Conservation (phyloP, 257 asterid species). For the Dorcoceras hygrometricum region DNA sequence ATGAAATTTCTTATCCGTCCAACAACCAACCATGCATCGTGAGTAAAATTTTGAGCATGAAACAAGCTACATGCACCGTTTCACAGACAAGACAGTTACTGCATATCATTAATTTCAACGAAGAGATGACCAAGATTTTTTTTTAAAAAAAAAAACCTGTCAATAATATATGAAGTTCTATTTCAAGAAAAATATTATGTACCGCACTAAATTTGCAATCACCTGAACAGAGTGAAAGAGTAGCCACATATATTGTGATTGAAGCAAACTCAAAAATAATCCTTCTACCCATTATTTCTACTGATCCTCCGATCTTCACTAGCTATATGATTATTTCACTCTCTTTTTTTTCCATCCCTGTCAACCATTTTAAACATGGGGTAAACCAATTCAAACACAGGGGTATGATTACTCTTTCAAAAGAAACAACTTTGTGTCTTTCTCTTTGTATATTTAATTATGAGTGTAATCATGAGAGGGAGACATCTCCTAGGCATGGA, state of each 20-base stretch:
- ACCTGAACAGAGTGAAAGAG: slow-evolving; percentile 55
- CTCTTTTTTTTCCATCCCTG: not conserved
- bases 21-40: no score
- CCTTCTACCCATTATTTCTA: slow-evolving; percentile 39
- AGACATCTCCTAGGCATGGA: not conserved
- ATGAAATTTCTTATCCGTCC: no score
- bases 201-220: slow-evolving; percentile 5
- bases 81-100: no score
- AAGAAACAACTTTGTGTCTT: slow-evolving; percentile 31
- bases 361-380: slow-evolving; percentile 18
- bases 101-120: not conserved
- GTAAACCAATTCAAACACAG: slow-evolving; percentile 33
- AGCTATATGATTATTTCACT: not conserved
- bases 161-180: not conserved
- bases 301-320: slow-evolving; percentile 13
- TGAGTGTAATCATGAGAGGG: slow-evolving; percentile 14
- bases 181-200: not conserved
- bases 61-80: no score
- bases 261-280: slow-evolving; percentile 24
- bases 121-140: slow-evolving; percentile 9
- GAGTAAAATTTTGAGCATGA: no score
- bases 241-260: slow-evolving; percentile 36
- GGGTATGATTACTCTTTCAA: slow-evolving; percentile 38
- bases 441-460: slow-evolving; percentile 22
- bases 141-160: not conserved